Evolutionary conservation across 2,329 filamentous ascomycete genomes (phyloP), one percentile per base, ranked within the genome.

Genomic region (Sarocladiaceae sp.): DNA sequence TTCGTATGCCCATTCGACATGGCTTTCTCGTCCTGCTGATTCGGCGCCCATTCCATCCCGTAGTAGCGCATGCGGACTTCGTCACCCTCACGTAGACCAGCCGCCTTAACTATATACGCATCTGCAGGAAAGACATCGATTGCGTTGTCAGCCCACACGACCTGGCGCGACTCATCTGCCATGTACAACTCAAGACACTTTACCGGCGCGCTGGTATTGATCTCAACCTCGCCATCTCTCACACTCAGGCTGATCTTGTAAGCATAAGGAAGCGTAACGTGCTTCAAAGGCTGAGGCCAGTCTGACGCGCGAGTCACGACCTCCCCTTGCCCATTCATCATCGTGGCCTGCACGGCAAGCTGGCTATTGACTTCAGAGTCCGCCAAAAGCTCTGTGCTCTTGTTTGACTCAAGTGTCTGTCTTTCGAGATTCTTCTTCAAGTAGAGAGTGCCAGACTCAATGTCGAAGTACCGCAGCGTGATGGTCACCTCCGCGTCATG

Each of bases 241-340:
- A 31, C 15, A 15, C 10, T 10, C 5, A 43, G 26, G 9, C 32
- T 16, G 3, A 43, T 4, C 11, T 43, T 11, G 15, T 43, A 43
- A 2, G 40, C n/a, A 15, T 5, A 11, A 12, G 40, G 40, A 33
- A 43, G 40, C 13, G 13, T 21, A 20, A 6, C 26, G 19, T 43
- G n/a, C 24, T 43, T 43, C 15, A 43, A 23, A 12, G 40, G 40
- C 3, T 43, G 23, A 13, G 40, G 40, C 40, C 40, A 43, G 26
- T 43, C 26, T 2, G 26, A 29, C 15, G 40, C 40, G 18, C 21
- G 40, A 20, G 40, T n/a, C 13, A 43, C 16, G 40, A 32, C 23
- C n/a, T 24, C 16, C 13, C 16, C 23, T 18, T 41, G 15, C 23
- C 12, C 26, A 20, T 10, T 6, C 19, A 5, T 19, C 5, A 31